phyloP scores from a whole-genome alignment of 148 eudicot species.

The Cornus kousa region DNA sequence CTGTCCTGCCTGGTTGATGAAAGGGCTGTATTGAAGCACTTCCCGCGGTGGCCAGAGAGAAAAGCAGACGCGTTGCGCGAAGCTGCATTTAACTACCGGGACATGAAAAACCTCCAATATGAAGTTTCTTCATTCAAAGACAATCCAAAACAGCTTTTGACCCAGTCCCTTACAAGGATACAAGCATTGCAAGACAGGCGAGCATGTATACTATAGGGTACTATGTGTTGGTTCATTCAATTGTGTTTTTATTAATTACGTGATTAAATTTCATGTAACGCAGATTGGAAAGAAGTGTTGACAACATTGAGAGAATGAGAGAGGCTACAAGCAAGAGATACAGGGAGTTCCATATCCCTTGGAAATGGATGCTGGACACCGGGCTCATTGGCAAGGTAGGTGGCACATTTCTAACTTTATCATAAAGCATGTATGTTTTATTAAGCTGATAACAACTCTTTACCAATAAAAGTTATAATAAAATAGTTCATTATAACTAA shows the following conservation, averaged over 20 bases:
- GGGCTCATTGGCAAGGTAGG: conserved; percentile 71
- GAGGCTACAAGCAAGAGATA: conserved; percentile 64
- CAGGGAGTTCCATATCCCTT: conserved; percentile 64
- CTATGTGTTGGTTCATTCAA: neutral
- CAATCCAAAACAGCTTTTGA: conserved; percentile 41
- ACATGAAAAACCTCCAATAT: conserved; percentile 51
- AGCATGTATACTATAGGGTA: conserved; percentile 32
- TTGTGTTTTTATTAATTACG: neutral
- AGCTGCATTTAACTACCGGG: conserved; percentile 72
- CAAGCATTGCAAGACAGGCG: conserved; percentile 82
- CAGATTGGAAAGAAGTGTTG: conserved; percentile 63
- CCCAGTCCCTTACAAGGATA: conserved; percentile 51
- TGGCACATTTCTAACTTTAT: conserved; percentile 7
- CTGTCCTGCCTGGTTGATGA: conserved; percentile 78
- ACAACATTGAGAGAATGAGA: conserved; percentile 57
- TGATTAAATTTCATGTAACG: neutral
- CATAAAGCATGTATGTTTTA: neutral
- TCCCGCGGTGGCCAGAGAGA: conserved; percentile 81
- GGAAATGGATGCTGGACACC: conserved; percentile 75
- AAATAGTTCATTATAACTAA: neutral
- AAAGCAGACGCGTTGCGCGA: conserved; percentile 81
- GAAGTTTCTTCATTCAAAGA: conserved; percentile 55
- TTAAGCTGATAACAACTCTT: conserved; percentile 4
- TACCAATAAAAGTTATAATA: conserved; percentile 1
- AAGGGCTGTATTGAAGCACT: conserved; percentile 85